Evolutionary conservation across 352 stramenopile genomes (phyloP).

Genomic region (Pilasporangium apinafurcum): DNA sequence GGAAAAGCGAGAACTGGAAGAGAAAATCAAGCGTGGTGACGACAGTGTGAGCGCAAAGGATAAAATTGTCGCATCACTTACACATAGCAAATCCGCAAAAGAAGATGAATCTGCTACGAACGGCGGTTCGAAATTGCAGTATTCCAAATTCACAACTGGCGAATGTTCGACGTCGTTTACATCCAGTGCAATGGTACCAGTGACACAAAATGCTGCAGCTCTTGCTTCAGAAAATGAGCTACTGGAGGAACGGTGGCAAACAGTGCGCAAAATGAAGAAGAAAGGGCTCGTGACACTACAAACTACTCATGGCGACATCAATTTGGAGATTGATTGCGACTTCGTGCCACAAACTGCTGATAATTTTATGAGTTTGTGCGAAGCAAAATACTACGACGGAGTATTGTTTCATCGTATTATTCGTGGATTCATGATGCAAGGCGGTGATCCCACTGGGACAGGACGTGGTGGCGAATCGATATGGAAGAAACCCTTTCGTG

Average conservation of each 20-base stretch:
- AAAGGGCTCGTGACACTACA: constrained; percentile 97
- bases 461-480: constrained; percentile 91
- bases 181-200: constrained; percentile 83
- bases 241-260: constrained; percentile 78
- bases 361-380: constrained; percentile 96
- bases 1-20: constrained; percentile 56
- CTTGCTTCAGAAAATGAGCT: constrained; percentile 51
- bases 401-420: constrained; percentile 96
- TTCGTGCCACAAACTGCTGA: constrained; percentile 93
- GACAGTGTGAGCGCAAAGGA: constrained; percentile 65
- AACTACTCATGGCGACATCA: constrained; percentile 92
- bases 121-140: constrained; percentile 31
- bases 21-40: constrained; percentile 52
- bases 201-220: constrained; percentile 51
- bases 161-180: constrained; percentile 93
- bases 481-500: constrained; percentile 91
- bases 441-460: constrained; percentile 93
- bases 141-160: constrained; percentile 86
- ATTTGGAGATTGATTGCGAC: constrained; percentile 96
- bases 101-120: background rate
- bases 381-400: constrained; percentile 91
- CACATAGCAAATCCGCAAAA: constrained; percentile 34
- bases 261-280: constrained; percentile 89
- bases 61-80: constrained; percentile 68
- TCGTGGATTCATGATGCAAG: constrained; percentile 95